Base-by-base conservation (phyloP, 176 grass and related monocot species). In the Ampelocalamus luodianensis region DNA sequence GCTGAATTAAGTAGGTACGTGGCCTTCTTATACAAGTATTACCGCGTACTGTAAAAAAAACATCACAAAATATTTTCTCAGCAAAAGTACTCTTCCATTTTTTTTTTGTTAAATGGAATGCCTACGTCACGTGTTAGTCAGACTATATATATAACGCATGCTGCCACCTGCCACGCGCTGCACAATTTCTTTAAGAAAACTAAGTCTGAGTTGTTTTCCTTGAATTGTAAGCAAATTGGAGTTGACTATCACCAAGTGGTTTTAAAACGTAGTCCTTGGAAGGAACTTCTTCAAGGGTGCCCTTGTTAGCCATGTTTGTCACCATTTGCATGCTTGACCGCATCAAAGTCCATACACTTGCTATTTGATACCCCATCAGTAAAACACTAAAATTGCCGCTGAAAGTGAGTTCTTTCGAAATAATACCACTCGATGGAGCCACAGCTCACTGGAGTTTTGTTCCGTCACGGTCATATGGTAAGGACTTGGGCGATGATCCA, bases 281-380 rank as follows among this genome's bases (percentile, higher is more conserved):
- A 13, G 29, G 32, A 53, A 42, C 56, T 17, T 76, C 16, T 26
- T 70, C 53, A 4, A 74, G 40, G 37, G 2, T 44, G 43, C 37
- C 17, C 14, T 13, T 39, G 20, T 4, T 39, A 39, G 16, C 4
- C 39, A 40, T 12, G 29, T 61, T 76, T 61, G 69, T 74, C 75
- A 40, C 68, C 59, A 23, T 67, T 48, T 37, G 76, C 76, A n/a
- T n/a, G n/a, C 44, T 64, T 54, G 67, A 72, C 68, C 5, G 6
- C 20, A 32, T 22, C 6, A 12, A 64, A 22, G 56, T 32, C 5
- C 27, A 46, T 29, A 26, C 55, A 26, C 6, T 32, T 32, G 2
- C 16, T 27, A 44, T 18, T 44, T 29, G n/a, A 44, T 11, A 60
- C 38, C 15, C 40, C 36, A 17, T 9, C 10, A 37, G 73, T 39